Evolutionary conservation across 768 basidiomycete species (phyloP).

Genomic region (Neoboletus subvelutipes): DNA sequence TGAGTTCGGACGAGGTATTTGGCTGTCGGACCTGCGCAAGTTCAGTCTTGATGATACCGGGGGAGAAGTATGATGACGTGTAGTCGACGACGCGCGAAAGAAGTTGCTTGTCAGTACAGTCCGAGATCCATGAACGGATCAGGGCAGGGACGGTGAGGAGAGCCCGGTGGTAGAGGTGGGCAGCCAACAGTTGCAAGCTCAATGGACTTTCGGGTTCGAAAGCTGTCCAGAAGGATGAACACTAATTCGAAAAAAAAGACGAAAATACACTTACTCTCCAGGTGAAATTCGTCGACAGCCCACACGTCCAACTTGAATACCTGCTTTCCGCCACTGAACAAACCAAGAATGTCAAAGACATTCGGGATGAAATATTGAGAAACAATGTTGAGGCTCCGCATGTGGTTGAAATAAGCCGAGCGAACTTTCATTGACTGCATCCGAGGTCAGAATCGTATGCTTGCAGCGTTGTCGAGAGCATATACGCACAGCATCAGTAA

Average conservation of each 20-base stretch:
- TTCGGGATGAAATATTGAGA: constrained; percentile 64
- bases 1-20: constrained; percentile 49
- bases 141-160: constrained; percentile 82
- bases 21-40: constrained; percentile 69
- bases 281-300: constrained; percentile 79
- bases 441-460: not conserved
- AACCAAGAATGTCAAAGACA: constrained; percentile 61
- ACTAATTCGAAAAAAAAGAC: not conserved
- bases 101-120: constrained; percentile 87
- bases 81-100: constrained; percentile 72
- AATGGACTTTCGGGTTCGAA: constrained; percentile 53
- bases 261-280: constrained; percentile 55
- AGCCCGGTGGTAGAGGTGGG: constrained; percentile 87
- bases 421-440: constrained; percentile 83
- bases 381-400: constrained; percentile 70
- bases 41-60: constrained; percentile 81
- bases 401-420: constrained; percentile 81
- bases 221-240: constrained; percentile 36
- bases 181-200: constrained; percentile 67
- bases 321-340: constrained; percentile 64
- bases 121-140: constrained; percentile 81
- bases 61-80: constrained; percentile 85
- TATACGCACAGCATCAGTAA: constrained; percentile 72
- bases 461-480: not conserved
- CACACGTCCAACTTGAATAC: constrained; percentile 83